These are phyloP conservation scores for Rhodotorula sp. DNA, from an alignment of 1,284 basidiomycete species.

Conservation along the genomic window DNA sequence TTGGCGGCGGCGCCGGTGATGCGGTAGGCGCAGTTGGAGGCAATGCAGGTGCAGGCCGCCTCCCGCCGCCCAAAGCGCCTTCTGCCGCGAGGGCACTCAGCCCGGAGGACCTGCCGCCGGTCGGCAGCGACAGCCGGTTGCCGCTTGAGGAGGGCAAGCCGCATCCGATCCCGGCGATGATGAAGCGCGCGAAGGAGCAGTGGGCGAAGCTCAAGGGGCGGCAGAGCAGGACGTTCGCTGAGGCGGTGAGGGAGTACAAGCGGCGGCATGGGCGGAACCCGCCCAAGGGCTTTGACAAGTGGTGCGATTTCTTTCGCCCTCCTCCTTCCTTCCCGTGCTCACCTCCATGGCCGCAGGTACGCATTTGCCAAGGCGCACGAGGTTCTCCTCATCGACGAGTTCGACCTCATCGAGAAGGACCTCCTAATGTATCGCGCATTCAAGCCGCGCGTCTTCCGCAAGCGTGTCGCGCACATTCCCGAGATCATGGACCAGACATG, in stretches of 20 bases:
- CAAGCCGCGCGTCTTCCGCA: constrained; percentile 38
- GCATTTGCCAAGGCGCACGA: constrained; percentile 46
- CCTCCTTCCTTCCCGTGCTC: too few relatives aligned
- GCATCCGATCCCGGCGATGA: constrained; percentile 37
- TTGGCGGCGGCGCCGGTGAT: constrained; percentile 10
- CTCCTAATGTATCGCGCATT: constrained; percentile 46
- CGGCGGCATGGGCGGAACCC: constrained; percentile 41
- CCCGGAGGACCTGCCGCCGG: constrained; percentile 18
- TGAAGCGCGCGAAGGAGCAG: constrained; percentile 26
- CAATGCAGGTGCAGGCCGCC: background rate
- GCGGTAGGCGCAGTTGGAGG: too few relatives aligned
- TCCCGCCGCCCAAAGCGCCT: background rate
- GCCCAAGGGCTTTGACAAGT: constrained; percentile 44
- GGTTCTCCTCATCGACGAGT: constrained; percentile 47
- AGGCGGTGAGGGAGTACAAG: constrained; percentile 45
- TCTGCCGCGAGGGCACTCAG: background rate
- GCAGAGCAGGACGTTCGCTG: constrained; percentile 38
- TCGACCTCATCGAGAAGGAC: constrained; percentile 47
- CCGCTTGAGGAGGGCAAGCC: constrained; percentile 34
- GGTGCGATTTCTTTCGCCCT: constrained; percentile 27
- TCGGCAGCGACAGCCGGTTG: constrained; percentile 34
- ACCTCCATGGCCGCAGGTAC: constrained; percentile 35
- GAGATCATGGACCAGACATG: constrained; percentile 39
- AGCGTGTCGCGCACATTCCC: constrained; percentile 36
- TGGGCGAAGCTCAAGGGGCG: constrained; percentile 29